Evolutionary conservation across 352 stramenopile species (phyloP).

Genomic region (Aphanomyces cochlioides): DNA sequence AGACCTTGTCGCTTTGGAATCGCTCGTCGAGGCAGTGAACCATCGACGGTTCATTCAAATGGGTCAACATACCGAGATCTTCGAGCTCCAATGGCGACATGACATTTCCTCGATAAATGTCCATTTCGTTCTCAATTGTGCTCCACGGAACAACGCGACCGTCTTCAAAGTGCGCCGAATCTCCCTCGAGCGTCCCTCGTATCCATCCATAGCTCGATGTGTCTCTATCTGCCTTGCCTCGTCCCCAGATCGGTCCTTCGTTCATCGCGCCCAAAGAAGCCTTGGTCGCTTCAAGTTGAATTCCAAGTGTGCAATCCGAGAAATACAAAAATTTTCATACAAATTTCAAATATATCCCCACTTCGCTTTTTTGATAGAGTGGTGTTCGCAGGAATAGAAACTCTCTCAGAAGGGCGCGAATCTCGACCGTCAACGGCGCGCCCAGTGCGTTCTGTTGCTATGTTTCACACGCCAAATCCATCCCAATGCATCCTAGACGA

Average conservation of each 20-base stretch:
- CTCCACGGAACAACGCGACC: not conserved
- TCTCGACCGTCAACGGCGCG: too few relatives aligned
- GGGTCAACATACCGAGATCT: slow-evolving; percentile 65
- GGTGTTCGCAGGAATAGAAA: too few relatives aligned
- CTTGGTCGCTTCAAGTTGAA: slow-evolving; percentile 11
- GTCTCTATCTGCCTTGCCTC: slow-evolving; percentile 2
- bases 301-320: not conserved
- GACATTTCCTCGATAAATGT: slow-evolving; percentile 25
- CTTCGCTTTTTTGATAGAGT: too few relatives aligned
- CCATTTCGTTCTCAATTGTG: slow-evolving; percentile 19
- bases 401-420: too few relatives aligned
- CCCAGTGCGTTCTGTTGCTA: too few relatives aligned
- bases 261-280: slow-evolving; percentile 9
- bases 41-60: slow-evolving; percentile 76
- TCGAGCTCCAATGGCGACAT: slow-evolving; percentile 42
- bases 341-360: too few relatives aligned
- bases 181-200: slow-evolving; percentile 5
- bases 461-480: too few relatives aligned
- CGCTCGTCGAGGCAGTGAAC: slow-evolving; percentile 75
- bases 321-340: too few relatives aligned
- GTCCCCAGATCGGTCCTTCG: slow-evolving; percentile 14
- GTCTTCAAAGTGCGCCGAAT: slow-evolving; percentile 20
- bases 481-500: too few relatives aligned
- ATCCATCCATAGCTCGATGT: slow-evolving; percentile 11
- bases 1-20: slow-evolving; percentile 52